phyloP scores from a whole-genome alignment of 2,329 filamentous ascomycete species.

The Cytospora leucostoma region DNA sequence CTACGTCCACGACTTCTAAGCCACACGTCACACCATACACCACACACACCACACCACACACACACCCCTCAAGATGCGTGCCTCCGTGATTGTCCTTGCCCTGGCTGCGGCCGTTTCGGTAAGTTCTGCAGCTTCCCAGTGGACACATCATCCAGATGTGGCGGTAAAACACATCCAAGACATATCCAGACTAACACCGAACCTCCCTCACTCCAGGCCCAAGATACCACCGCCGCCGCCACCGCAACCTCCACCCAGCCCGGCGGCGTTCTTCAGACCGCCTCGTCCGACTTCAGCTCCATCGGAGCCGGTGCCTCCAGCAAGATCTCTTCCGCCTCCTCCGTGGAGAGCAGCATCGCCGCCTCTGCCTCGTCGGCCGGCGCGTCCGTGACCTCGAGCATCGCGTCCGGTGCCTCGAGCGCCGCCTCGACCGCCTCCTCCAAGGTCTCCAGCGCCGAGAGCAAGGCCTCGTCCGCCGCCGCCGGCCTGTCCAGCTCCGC shows the following conservation, averaged over 20 bases:
- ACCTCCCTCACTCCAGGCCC: conserved; percentile 22
- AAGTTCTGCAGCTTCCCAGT: conserved; percentile 16
- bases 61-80: conserved; percentile 34
- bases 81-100: conserved; percentile 37
- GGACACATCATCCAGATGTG: neutral
- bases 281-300: conserved; percentile 23
- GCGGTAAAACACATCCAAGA: neutral
- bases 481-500: conserved; percentile 31
- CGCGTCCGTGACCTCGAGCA: too few species aligned
- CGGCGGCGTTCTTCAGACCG: conserved; percentile 23
- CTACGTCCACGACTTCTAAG: neutral
- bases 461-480: conserved; percentile 32
- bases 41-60: conserved; percentile 18
- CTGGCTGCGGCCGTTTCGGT: conserved; percentile 39
- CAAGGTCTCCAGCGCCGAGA: conserved; percentile 30
- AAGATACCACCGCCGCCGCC: conserved; percentile 25
- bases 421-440: neutral
- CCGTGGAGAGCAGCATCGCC: conserved; percentile 24
- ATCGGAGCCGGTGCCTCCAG: conserved; percentile 27
- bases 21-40: neutral
- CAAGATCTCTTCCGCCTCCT: conserved; percentile 29
- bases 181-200: neutral
- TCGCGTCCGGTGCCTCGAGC: neutral
- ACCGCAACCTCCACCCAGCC: conserved; percentile 13
- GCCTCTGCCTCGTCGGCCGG: conserved; percentile 18